Evolutionary conservation across 2,329 filamentous ascomycete genomes (phyloP), one percentile per base, ranked within the genome.

Genomic region (Xylariaceae sp.): DNA sequence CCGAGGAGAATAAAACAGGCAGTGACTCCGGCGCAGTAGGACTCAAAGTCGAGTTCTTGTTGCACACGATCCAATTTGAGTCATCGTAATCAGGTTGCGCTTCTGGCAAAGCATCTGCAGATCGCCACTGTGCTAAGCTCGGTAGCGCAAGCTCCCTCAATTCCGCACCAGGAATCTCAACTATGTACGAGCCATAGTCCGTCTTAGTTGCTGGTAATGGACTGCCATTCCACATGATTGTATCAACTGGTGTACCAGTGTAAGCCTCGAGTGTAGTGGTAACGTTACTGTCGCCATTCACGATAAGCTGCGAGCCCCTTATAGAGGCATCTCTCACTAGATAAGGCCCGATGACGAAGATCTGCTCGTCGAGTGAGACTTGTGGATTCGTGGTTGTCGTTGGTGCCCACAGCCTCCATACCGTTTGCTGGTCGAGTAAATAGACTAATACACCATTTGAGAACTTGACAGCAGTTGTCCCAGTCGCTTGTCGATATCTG

Each of bases 341-440:
- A 32, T 44, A 44, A 6, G 42, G 42, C 5, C 42, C 42, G 6
- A 44, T 27, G 11, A 44, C 42, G 31, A 44, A 44, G 30, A 44
- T 36, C 17, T 44, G 42, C 42, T 44, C 30, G 11, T 36, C 12
- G 7, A 31, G 42, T n/a, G 11, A 3, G 12, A 44, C 32, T n/a
- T 36, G 42, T 9, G 42, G 42, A 30, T 44, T 18, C 6, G n/a
- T 35, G 4, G 42, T 44, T 17, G 42, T 36, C 22, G 42, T 5
- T 35, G 42, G 42, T 4, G 42, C 42, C 14, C 30, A 44, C 9
- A 44, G 35, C 14, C n/a, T 36, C 42, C 42, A 44, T 18, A 30
- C 42, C 7, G 42, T 36, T 14, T 33, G 3, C 12, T 27, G 30
- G 2, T 44, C 42, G 2, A 44, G 42, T 10, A 44, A 30, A 22